phyloP scores from a whole-genome alignment of 768 basidiomycete species.

The Calocera cornea region DNA sequence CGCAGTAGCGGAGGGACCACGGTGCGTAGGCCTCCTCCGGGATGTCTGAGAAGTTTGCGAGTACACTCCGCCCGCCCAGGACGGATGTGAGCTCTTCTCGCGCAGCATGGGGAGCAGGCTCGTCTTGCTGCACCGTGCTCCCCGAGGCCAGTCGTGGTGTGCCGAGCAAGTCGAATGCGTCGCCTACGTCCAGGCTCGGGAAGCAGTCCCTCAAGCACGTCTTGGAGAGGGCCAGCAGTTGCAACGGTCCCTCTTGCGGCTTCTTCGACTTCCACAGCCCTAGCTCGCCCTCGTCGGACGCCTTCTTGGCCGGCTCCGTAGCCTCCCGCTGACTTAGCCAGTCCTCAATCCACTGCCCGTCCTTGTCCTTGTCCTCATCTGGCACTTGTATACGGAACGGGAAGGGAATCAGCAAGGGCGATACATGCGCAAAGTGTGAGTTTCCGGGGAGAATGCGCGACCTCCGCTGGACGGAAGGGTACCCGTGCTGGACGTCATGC shows the following conservation, averaged over 20 bases:
- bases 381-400: slow-evolving; percentile 60
- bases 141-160: slow-evolving; percentile 34
- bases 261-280: slow-evolving; percentile 25
- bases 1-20: slow-evolving; percentile 84
- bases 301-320: slow-evolving; percentile 35
- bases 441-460: slow-evolving; percentile 43
- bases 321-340: slow-evolving; percentile 59
- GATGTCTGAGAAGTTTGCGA: slow-evolving; percentile 34
- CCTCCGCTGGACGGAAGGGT: slow-evolving; percentile 57
- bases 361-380: slow-evolving; percentile 36
- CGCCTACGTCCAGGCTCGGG: slow-evolving; percentile 77
- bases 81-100: slow-evolving; percentile 69
- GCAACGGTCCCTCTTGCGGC: slow-evolving; percentile 8
- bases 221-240: slow-evolving; percentile 60
- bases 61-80: slow-evolving; percentile 58
- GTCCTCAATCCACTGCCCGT: slow-evolving; percentile 53
- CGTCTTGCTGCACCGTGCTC: slow-evolving; percentile 20
- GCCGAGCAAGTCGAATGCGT: slow-evolving; percentile 58
- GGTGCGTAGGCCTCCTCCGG: slow-evolving; percentile 42
- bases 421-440: slow-evolving; percentile 66
- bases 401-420: slow-evolving; percentile 71
- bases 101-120: slow-evolving; percentile 23
- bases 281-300: slow-evolving; percentile 37
- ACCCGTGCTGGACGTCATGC: slow-evolving; percentile 33
- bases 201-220: slow-evolving; percentile 59